Evolutionary conservation across 495 filamentous ascomycete species (phyloP).

Genomic region (Aspergillus hancockii): DNA sequence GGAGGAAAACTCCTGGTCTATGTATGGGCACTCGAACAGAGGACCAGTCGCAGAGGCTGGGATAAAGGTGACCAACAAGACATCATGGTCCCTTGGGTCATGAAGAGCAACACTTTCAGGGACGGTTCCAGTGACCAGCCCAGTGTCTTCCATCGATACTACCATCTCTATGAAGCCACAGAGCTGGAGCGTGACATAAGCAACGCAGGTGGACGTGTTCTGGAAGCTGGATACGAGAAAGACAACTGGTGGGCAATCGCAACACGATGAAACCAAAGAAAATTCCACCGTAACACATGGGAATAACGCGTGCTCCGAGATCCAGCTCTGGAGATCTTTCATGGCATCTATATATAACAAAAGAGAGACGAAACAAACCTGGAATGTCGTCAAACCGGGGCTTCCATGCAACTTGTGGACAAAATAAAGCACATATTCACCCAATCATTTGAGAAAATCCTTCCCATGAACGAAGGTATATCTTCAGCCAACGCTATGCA

Average conservation of each 20-base stretch:
- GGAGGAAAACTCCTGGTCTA: slow-evolving; percentile 77
- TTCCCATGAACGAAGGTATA: slow-evolving; percentile 41
- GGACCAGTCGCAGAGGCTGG: slow-evolving; percentile 87
- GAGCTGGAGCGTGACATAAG: slow-evolving; percentile 83
- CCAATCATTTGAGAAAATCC: slow-evolving; percentile 36
- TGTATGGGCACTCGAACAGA: slow-evolving; percentile 97
- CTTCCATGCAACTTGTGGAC: slow-evolving; percentile 13
- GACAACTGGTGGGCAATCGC: slow-evolving; percentile 97
- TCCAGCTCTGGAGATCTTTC: slow-evolving; percentile 38
- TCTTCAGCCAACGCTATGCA: slow-evolving; percentile 49
- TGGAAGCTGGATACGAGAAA: slow-evolving; percentile 88
- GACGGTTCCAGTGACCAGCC: slow-evolving; percentile 24
- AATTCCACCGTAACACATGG: slow-evolving; percentile 15
- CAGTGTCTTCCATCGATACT: slow-evolving; percentile 78
- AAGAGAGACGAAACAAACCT: slow-evolving; percentile 10
- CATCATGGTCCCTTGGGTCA: slow-evolving; percentile 95
- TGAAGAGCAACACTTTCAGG: slow-evolving; percentile 42
- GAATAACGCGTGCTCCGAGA: slow-evolving; percentile 26
- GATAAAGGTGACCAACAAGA: slow-evolving; percentile 84
- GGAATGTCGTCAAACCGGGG: slow-evolving; percentile 11
- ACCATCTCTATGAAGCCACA: slow-evolving; percentile 85
- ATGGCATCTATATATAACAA: slow-evolving; percentile 10
- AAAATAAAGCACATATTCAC: slow-evolving; percentile 18
- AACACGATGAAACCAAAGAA: slow-evolving; percentile 25
- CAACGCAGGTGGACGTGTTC: slow-evolving; percentile 71